phyloP scores from a whole-genome alignment of 352 stramenopile species.

The Pythium diclinum region DNA sequence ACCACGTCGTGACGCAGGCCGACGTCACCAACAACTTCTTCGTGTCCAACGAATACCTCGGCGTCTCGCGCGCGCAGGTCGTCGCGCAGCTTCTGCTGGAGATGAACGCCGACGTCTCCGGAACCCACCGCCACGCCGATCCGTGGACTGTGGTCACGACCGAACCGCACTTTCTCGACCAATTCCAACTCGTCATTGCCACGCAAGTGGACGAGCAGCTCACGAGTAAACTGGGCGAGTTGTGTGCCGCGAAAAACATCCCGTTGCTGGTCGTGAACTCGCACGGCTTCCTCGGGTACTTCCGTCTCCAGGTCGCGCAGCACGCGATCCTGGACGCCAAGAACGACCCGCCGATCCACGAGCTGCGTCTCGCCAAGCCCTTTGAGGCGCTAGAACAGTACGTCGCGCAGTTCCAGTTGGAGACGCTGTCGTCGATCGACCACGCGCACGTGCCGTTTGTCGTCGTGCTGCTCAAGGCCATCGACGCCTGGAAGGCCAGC shows the following conservation, averaged over 20 bases:
- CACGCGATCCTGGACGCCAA: constrained; percentile 91
- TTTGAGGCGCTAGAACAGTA: constrained; percentile 73
- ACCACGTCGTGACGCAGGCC: constrained; percentile 57
- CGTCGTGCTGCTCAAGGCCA: constrained; percentile 84
- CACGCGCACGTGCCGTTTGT: constrained; percentile 93
- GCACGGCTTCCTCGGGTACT: constrained; percentile 92
- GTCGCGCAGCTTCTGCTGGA: constrained; percentile 87
- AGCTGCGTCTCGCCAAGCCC: constrained; percentile 83
- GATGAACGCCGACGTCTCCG: constrained; percentile 95
- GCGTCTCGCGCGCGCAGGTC: constrained; percentile 74
- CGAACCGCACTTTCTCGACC: constrained; percentile 56
- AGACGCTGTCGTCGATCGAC: constrained; percentile 73
- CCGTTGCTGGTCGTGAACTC: constrained; percentile 85
- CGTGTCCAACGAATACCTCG: constrained; percentile 51
- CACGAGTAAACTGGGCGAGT: constrained; percentile 50
- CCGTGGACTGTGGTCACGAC: constrained; percentile 46
- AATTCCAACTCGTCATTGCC: constrained; percentile 86
- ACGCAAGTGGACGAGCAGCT: constrained; percentile 75
- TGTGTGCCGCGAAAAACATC: constrained; percentile 66
- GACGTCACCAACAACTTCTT: constrained; percentile 96
- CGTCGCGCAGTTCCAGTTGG: constrained; percentile 54
- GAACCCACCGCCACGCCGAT: constrained; percentile 43
- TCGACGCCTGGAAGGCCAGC: constrained; percentile 49
- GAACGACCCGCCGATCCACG: constrained; percentile 76
- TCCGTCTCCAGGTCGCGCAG: constrained; percentile 86